Evolutionary conservation across 208 protist genomes (phyloP), one percentile per base, ranked within the genome.

Genomic region (Wallacemonas sp.): DNA sequence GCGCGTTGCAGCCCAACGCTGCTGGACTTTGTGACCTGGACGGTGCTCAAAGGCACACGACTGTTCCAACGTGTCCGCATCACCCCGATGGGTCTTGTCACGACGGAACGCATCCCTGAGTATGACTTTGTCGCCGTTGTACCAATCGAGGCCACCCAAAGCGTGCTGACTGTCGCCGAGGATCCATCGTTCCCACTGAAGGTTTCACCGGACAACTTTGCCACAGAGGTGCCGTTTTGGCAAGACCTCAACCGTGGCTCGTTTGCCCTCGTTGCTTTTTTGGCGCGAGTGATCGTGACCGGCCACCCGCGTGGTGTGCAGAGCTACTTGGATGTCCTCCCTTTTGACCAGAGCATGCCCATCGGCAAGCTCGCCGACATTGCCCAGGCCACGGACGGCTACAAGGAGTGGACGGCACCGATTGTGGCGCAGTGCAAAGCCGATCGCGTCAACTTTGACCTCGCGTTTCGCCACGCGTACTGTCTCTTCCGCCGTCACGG

Each of bases 1-100:
- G 65, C 87, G 24, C 74, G 85, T 54, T 96, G 87, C 74, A 85
- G 93, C 74, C 90, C 90, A n/a, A 80, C 49, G 29, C 43, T 94
- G 70, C 71, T 96, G 14, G 90, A 96, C 75, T 93, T 94, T 68
- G 86, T 96, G 19, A 94, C 90, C 26, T 96, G 90, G 90, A 83
- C 82, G 2, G 83, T 96, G 23, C 62, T 94, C 23, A 92, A 90
- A 64, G 87, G 87, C 27, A 93, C 82, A 49, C 87, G 90, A 2
- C 72, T 96, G 26, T 96, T 96, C 70, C 83, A 92, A 55, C 85
- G 90, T 1, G 79, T 96, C 41, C 85, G 91, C 70, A 83, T 93
- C 70, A 95, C 87, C 1, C 76, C 84, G 2, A 70, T 70, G 43
- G 90, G 90, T 26, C 80, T 96, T 11, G 74, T 92, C 26, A 84